Conservation (phyloP, 1,284 basidiomycete species). For the Trichosporon asahii region DNA sequence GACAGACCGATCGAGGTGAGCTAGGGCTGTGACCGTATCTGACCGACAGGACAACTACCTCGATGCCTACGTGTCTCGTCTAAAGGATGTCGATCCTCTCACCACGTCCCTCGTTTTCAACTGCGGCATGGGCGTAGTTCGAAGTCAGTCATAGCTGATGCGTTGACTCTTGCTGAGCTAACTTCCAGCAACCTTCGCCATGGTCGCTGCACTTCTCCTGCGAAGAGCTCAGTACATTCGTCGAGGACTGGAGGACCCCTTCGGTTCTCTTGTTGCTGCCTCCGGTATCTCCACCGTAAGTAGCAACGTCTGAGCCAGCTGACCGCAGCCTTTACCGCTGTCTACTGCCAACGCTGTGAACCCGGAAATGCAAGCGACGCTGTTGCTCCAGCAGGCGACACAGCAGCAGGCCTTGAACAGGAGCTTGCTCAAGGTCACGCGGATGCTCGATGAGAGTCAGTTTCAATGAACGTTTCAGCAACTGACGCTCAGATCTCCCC, state of each 20-base stretch:
- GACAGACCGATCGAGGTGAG: constrained; percentile 76
- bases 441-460: constrained; percentile 64
- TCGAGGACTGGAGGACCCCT: constrained; percentile 73
- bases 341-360: constrained; percentile 15
- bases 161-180: not conserved
- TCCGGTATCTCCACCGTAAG: constrained; percentile 48
- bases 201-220: constrained; percentile 88
- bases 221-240: constrained; percentile 81
- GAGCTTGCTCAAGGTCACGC: constrained; percentile 76
- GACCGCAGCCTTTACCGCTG: constrained; percentile 13
- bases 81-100: constrained; percentile 75
- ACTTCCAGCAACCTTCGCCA: constrained; percentile 76
- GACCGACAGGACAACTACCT: constrained; percentile 76
- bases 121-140: constrained; percentile 94
- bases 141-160: constrained; percentile 55
- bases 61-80: constrained; percentile 83
- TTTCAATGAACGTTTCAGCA: not conserved
- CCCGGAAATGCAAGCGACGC: constrained; percentile 36
- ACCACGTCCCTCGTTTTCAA: constrained; percentile 87
- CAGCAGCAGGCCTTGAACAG: constrained; percentile 80
- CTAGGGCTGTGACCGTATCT: not conserved
- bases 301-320: not conserved
- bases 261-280: constrained; percentile 37
- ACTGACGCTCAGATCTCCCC: constrained; percentile 36
- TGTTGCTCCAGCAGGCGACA: constrained; percentile 61